Percentiles rank a stretch among this genome's conserved stretches.
Evolutionary conservation across 2,329 filamentous ascomycete genomes (phyloP).

Genomic region (Phyllosticta citribraziliensis): DNA sequence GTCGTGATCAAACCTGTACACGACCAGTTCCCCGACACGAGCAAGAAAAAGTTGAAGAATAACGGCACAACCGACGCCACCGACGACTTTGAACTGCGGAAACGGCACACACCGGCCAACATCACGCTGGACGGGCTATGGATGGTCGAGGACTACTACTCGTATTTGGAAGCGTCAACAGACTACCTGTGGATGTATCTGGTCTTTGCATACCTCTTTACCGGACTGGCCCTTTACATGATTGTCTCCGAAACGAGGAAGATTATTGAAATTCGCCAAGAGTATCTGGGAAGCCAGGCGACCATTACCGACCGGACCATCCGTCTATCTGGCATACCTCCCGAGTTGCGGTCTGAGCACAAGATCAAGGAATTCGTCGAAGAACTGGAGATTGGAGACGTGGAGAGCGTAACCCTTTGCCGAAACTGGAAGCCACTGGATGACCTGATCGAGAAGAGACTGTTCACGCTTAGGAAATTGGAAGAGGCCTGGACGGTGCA

Average conservation of each 20-base stretch:
- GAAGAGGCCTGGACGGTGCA: slow-evolving; percentile 78
- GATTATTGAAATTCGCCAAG: slow-evolving; percentile 77
- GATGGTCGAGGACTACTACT: slow-evolving; percentile 5
- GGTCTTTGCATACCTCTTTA: slow-evolving; percentile 91
- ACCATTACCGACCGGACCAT: slow-evolving; percentile 96
- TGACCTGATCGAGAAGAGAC: slow-evolving; percentile 57
- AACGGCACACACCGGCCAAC: neutral
- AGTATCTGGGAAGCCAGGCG: slow-evolving; percentile 84
- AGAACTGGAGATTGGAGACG: slow-evolving; percentile 76
- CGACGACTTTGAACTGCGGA: slow-evolving; percentile 1
- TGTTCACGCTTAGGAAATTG: slow-evolving; percentile 56
- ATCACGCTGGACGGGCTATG: neutral
- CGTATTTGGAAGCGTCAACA: slow-evolving; percentile 23
- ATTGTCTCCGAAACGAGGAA: slow-evolving; percentile 74
- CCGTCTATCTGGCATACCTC: slow-evolving; percentile 77
- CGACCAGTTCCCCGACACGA: slow-evolving; percentile 48
- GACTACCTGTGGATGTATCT: slow-evolving; percentile 86
- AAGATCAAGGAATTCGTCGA: slow-evolving; percentile 83
- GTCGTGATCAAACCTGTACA: slow-evolving; percentile 81
- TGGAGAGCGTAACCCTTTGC: slow-evolving; percentile 80
- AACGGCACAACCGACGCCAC: slow-evolving; percentile 12
- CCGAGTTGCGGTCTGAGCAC: slow-evolving; percentile 66
- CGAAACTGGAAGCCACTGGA: slow-evolving; percentile 81
- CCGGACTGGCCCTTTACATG: slow-evolving; percentile 67
- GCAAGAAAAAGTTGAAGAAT: slow-evolving; percentile 18